Conservation (phyloP, 306 rosid genomes). For the Trifolium pratense region DNA sequence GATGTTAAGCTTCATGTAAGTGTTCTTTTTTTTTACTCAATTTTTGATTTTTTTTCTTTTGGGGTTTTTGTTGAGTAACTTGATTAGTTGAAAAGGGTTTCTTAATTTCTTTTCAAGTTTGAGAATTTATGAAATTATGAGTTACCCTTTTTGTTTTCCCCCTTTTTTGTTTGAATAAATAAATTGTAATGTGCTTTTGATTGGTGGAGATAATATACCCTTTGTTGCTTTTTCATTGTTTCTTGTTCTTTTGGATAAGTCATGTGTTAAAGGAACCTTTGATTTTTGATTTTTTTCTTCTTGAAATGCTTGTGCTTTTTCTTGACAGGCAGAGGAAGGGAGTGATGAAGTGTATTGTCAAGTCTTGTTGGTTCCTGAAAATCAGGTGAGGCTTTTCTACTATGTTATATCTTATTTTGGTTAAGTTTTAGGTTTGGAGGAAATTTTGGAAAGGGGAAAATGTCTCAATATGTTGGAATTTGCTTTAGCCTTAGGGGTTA, state of each 20-base stretch:
- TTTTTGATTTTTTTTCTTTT: conserved; percentile 28
- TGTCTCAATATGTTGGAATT: conserved; percentile 2
- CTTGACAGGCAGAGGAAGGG: conserved; percentile 90
- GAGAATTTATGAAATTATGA: conserved; percentile 12
- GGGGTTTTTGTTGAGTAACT: too few species aligned
- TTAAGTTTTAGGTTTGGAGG: conserved; percentile 29
- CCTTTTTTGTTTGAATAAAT: neutral
- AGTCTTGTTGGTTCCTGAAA: conserved; percentile 86
- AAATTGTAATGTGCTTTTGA: conserved; percentile 22
- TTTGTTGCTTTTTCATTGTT: conserved; percentile 8
- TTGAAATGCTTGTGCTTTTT: conserved; percentile 33
- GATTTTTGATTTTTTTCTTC: conserved; percentile 28
- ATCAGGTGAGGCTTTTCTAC: conserved; percentile 64
- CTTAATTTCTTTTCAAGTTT: neutral
- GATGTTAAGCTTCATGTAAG: conserved; percentile 95
- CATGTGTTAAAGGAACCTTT: conserved; percentile 9
- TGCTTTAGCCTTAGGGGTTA: conserved; percentile 2
- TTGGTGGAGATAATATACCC: conserved; percentile 9
- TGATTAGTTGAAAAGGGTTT: neutral
- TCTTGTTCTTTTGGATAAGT: neutral
- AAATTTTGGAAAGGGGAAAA: conserved; percentile 32
- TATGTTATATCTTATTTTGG: conserved; percentile 1
- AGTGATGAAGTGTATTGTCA: conserved; percentile 91
- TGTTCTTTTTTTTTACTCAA: neutral
- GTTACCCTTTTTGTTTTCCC: neutral